Percentiles rank a stretch among this genome's conserved stretches.
phyloP scores from a whole-genome alignment of 768 basidiomycete species.

The Mycena indigotica region DNA sequence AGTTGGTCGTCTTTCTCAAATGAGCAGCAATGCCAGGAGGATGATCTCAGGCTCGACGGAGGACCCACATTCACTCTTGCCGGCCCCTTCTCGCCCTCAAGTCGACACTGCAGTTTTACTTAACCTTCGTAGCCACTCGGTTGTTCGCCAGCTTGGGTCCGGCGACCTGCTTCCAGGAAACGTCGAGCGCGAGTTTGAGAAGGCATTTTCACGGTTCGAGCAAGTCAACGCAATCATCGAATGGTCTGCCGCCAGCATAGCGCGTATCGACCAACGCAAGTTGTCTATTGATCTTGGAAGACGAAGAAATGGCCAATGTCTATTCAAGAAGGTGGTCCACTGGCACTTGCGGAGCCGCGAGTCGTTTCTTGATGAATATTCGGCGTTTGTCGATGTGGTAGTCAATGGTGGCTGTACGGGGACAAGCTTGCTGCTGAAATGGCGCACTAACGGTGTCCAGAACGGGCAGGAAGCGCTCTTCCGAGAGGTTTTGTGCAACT shows the following conservation, averaged over 20 bases:
- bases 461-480: too few species aligned
- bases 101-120: background rate
- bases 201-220: slow-evolving; percentile 17
- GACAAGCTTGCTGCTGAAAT: background rate
- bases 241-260: slow-evolving; percentile 20
- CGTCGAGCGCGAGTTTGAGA: slow-evolving; percentile 16
- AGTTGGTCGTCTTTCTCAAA: slow-evolving; percentile 16
- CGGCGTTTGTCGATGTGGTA: background rate
- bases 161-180: slow-evolving; percentile 17
- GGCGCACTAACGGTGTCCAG: too few species aligned
- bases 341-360: too few species aligned
- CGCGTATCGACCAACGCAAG: slow-evolving; percentile 4
- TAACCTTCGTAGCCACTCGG: slow-evolving; percentile 8
- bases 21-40: background rate
- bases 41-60: too few species aligned
- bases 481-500: too few species aligned
- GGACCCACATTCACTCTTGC: background rate
- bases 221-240: slow-evolving; percentile 19
- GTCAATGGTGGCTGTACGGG: background rate
- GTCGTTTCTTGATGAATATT: background rate
- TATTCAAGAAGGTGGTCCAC: too few species aligned
- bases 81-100: background rate
- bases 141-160: slow-evolving; percentile 10
- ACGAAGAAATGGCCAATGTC: background rate
- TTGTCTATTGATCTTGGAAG: background rate